Conservation (phyloP, 139 green algal genomes). For the Micractinium sp. region DNA sequence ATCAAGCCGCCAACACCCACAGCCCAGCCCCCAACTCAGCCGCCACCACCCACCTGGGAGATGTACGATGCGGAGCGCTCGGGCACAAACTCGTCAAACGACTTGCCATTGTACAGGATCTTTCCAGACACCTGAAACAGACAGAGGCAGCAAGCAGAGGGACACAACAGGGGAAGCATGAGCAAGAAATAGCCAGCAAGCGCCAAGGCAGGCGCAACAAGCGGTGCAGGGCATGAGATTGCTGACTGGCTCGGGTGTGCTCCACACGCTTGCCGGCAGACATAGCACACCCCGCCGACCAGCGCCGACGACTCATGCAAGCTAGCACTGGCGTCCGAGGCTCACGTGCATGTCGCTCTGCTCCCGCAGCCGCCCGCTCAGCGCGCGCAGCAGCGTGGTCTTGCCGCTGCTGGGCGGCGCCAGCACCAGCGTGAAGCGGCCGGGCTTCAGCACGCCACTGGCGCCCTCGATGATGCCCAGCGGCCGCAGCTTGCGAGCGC, state of each 20-base stretch:
- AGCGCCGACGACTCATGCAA: neutral
- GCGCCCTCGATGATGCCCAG: conserved; percentile 38
- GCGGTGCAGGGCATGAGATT: neutral
- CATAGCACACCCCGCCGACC: neutral
- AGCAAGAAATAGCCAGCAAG: neutral
- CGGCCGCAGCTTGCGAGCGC: neutral
- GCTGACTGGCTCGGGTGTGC: no score
- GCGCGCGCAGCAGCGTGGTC: conserved; percentile 65
- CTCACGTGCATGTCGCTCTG: neutral
- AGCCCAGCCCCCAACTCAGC: neutral
- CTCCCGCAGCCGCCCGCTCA: conserved; percentile 51
- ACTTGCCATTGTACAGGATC: conserved; percentile 36
- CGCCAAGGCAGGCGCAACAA: no score
- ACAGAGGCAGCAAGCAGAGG: neutral
- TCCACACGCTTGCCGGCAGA: neutral
- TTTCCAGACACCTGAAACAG: neutral
- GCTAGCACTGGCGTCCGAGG: no score
- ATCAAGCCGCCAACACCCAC: no score
- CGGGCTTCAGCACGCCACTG: conserved; percentile 42
- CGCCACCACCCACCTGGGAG: conserved; percentile 45
- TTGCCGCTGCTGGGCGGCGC: conserved; percentile 73
- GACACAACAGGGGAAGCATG: neutral
- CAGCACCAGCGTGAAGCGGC: conserved; percentile 66
- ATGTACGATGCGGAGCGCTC: conserved; percentile 65
- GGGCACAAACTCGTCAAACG: conserved; percentile 60